Evolutionary conservation across 805 yeast species (phyloP), one percentile per base, ranked within the genome.

Genomic region (Ogataea ramenticola): DNA sequence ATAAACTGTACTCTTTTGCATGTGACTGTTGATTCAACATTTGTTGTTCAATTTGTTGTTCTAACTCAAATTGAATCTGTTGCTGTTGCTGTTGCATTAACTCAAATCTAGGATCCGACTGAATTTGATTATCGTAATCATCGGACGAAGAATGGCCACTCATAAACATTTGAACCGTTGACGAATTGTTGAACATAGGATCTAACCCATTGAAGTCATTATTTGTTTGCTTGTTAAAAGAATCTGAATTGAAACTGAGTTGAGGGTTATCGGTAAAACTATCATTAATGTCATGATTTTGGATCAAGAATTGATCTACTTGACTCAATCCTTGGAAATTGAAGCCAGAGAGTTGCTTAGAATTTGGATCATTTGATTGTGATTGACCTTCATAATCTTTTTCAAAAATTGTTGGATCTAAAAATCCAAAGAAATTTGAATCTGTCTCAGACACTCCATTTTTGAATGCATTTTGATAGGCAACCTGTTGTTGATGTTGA

Each of bases 1-100:
- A 20, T 21, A 27, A 37, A 17, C 34, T 44, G 12, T 36, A 19
- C 20, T 43, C 42, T 24, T 41, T 43, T 11, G 33, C 24, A 12
- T 44, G 29, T 15, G 37, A 36, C 16, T 46, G 45, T 16, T 31
- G 42, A n/a, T 46, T 39, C 32, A 16, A 26, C 14, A 22, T 36
- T n/a, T 36, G 39, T n/a, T 36, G 35, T 36, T 24, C 17, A 22
- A 26, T 14, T 26, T 42, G 44, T 21, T 35, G 44, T 29, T 42
- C 40, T 8, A 22, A 17, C 16, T 36, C 34, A 27, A 29, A 16
- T 9, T 26, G 30, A 16, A 26, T 29, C 19, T 27, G 35, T 16
- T 34, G 40, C n/a, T 35, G 35, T 29, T 42, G 40, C 31, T 35
- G 4, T 41, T 16, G 36, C 22, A 21, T 30, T 11, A 31, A 12